Percentiles rank a stretch among this genome's conserved stretches.
These are phyloP conservation scores for Anethum foeniculum DNA, from an alignment of 140 eudicot species.

Conservation along the genomic window DNA sequence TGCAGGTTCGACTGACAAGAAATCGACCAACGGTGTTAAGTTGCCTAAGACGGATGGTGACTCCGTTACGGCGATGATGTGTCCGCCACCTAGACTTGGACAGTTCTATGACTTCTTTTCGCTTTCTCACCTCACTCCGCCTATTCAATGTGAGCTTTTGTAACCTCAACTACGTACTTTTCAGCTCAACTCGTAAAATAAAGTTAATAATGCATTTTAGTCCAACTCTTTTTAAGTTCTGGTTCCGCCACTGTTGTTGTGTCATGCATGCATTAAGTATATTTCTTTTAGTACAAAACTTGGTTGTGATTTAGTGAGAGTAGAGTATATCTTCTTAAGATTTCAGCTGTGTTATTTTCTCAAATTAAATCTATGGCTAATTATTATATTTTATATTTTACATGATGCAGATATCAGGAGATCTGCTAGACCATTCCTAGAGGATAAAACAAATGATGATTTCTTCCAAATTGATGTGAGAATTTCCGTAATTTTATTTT, in stretches of 20 bases:
- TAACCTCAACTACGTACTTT: not conserved
- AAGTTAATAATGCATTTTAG: too few relatives aligned
- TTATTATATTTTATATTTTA: not conserved
- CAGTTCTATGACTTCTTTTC: constrained; percentile 91
- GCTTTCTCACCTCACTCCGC: constrained; percentile 76
- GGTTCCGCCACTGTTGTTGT: not conserved
- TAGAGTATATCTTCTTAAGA: not conserved
- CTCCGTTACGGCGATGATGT: constrained; percentile 66
- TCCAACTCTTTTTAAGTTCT: too few relatives aligned
- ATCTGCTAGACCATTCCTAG: constrained; percentile 85
- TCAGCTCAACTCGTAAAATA: too few relatives aligned
- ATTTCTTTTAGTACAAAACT: not conserved
- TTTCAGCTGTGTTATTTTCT: not conserved
- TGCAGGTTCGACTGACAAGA: constrained; percentile 54
- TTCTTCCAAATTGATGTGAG: constrained; percentile 89
- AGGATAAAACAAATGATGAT: constrained; percentile 84
- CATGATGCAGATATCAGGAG: constrained; percentile 71
- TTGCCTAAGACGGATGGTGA: constrained; percentile 29
- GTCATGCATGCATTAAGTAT: too few relatives aligned
- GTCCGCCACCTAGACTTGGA: constrained; percentile 87
- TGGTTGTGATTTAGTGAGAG: not conserved
- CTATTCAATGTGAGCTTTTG: constrained; percentile 55
- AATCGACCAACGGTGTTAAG: constrained; percentile 19
- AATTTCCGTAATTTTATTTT: constrained; percentile 7
- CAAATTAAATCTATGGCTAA: not conserved